Evolutionary conservation across 1,284 basidiomycete species (phyloP), one percentile per base, ranked within the genome.

Genomic region (Moesziomyces aphidis): DNA sequence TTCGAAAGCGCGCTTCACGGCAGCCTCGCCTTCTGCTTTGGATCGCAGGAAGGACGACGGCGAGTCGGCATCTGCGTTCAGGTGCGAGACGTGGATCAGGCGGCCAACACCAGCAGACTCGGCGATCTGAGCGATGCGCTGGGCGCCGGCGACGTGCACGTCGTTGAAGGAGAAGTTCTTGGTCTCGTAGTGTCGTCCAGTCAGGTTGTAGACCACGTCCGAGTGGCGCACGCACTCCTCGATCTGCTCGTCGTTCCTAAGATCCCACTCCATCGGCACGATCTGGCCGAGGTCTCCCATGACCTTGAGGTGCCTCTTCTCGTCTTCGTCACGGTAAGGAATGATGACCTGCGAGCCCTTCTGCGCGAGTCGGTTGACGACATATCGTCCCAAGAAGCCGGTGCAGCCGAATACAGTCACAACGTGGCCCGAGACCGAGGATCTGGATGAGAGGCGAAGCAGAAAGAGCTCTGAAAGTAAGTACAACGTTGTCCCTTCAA

Each of bases 201-300:
- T 90, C 60, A 96, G 89, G 87, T 96, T 97, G 88, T 94, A 95
- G n/a, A 97, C 97, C 6, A 92, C 93, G 85, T 99, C 94, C 34
- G 97, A 99, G 86, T 98, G 94, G 78, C 93, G 89, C 77, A 99
- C 85, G 85, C 94, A 97, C 86, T 98, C 95, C 61, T 91, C 92
- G 79, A 96, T 97, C 85, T 96, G 94, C 61, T 91, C 88, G 72
- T 93, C 91, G 81, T 92, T 91, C 61, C 93, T 89, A 31, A 95
- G 88, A 84, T 97, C 93, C 93, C 94, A 98, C 89, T 98, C 97
- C 90, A 98, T 90, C 73, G 94, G 91, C 61, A 97, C 93, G 76
- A 99, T 92, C 88, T 97, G 95, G 31, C 97, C 97, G 61, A 99
- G 88, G 87, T 99, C 97, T 55, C 97, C 97, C 89, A 92, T 93